Conservation (phyloP, 768 basidiomycete genomes). For the Leccinum sublutescens region DNA sequence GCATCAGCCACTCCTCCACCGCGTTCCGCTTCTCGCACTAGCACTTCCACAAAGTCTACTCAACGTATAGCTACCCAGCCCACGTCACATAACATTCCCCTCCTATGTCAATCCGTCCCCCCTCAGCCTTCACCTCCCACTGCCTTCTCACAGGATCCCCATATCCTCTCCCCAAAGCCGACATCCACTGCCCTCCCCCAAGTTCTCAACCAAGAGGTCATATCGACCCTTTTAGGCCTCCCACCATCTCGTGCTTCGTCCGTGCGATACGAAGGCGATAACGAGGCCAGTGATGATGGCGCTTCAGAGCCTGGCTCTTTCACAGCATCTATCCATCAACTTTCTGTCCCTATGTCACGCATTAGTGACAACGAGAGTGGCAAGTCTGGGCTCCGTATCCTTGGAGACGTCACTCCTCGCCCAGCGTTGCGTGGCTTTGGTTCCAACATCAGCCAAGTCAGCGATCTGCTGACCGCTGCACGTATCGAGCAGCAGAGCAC, state of each 20-base stretch:
- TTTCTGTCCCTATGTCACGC: slow-evolving; percentile 24
- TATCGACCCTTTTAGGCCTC: slow-evolving; percentile 61
- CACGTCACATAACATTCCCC: slow-evolving; percentile 6
- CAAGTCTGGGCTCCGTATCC: slow-evolving; percentile 19
- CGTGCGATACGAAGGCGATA: slow-evolving; percentile 57
- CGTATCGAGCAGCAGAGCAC: slow-evolving; percentile 19
- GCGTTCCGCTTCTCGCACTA: slow-evolving; percentile 19
- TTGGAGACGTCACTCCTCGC: slow-evolving; percentile 62
- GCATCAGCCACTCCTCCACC: slow-evolving; percentile 55
- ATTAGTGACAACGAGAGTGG: slow-evolving; percentile 17
- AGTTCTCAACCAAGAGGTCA: slow-evolving; percentile 69
- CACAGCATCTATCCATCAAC: slow-evolving; percentile 39
- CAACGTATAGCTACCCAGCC: slow-evolving; percentile 15
- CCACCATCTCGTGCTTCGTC: slow-evolving; percentile 38
- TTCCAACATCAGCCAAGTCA: slow-evolving; percentile 33
- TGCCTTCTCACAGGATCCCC: slow-evolving; percentile 28
- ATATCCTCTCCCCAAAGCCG: slow-evolving; percentile 58
- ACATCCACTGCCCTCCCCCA: slow-evolving; percentile 55
- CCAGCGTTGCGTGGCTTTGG: slow-evolving; percentile 40
- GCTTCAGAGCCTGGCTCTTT: slow-evolving; percentile 41
- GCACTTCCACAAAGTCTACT: slow-evolving; percentile 15
- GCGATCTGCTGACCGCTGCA: slow-evolving; percentile 27
- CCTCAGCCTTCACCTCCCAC: slow-evolving; percentile 17
- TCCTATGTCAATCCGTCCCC: slow-evolving; percentile 4
- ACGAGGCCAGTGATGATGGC: slow-evolving; percentile 40